Base-by-base conservation (phyloP, 2,329 filamentous ascomycete genomes). In the Penicillium sp. region DNA sequence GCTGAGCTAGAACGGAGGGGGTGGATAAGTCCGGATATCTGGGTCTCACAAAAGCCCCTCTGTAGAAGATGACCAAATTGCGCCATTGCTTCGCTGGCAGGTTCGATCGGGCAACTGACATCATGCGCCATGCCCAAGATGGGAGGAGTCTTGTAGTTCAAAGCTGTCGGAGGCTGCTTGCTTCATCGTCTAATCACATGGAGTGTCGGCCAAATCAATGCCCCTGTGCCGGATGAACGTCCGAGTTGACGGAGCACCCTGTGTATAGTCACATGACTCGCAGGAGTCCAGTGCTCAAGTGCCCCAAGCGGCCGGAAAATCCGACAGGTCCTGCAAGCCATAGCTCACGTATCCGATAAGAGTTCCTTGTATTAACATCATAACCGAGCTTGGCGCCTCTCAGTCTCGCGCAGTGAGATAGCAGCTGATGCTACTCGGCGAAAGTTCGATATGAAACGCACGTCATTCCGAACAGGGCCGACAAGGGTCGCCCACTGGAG, bases 401-500 rank as follows among this genome's bases (percentile, higher is more conserved):
- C 42, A 27, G 37, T 23, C 23, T 38, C 41, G 37, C 39, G 53
- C 9, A 15, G 15, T 20, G 33, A 12, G 18, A 37, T 37, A 4
- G 15, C 33, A 37, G 33, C 33, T 37, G 33, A 12, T 12, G 33
- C 15, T 29, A 3, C 28, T 29, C 28, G 10, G 3, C 9, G 18
- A 24, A n/a, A n/a, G 25, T 4, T 52, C 33, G 44, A 53, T 41
- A 54, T 37, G 10, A 20, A 20, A 37, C 35, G 49, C 20, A 37
- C 35, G 49, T 51, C 40, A 59, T 58, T 52, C 2, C 6, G 28
- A 59, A 47, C 25, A 24, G 44, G 44, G 44, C 56, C 13, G 42
- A 41, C 25, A 48, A 23, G 28, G 25, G 33, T 48, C 44, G 35
- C 29, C 4, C 45, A 18, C 35, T 38, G 42, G 32, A 47, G 42